These are phyloP conservation scores for Breynia disticha DNA, from an alignment of 441 rosid species.

Conservation along the genomic window DNA sequence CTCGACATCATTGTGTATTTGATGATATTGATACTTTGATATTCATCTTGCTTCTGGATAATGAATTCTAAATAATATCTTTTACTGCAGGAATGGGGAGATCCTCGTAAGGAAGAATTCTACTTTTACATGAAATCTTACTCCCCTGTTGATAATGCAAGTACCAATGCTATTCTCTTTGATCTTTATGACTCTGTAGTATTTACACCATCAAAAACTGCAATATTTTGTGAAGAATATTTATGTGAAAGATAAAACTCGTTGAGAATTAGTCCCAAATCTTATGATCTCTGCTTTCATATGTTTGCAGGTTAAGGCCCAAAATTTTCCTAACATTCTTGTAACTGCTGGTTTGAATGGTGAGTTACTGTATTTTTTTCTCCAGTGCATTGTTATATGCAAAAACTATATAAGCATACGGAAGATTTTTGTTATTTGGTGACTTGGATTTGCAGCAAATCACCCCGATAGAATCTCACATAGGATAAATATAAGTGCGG, in stretches of 20 bases:
- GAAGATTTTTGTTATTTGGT: too few species aligned
- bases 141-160: constrained; percentile 89
- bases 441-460: too few species aligned
- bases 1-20: too few species aligned
- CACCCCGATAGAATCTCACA: too few species aligned
- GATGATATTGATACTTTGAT: not conserved
- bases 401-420: too few species aligned
- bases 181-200: not conserved
- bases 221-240: too few species aligned
- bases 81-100: constrained; percentile 88
- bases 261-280: not conserved
- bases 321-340: constrained; percentile 71
- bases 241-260: not conserved
- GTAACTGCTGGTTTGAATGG: constrained; percentile 83
- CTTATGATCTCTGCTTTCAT: not conserved
- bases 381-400: not conserved
- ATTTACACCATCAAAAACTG: not conserved
- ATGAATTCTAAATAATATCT: constrained; percentile 2
- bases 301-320: constrained; percentile 47
- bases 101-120: constrained; percentile 78
- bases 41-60: not conserved
- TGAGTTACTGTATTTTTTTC: constrained; percentile 19
- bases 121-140: constrained; percentile 86
- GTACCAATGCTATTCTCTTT: constrained; percentile 10
- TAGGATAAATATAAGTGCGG: too few species aligned